Evolutionary conservation across 2,329 filamentous ascomycete genomes (phyloP), one percentile per base, ranked within the genome.

Genomic region (Stemphylium lycopersici): DNA sequence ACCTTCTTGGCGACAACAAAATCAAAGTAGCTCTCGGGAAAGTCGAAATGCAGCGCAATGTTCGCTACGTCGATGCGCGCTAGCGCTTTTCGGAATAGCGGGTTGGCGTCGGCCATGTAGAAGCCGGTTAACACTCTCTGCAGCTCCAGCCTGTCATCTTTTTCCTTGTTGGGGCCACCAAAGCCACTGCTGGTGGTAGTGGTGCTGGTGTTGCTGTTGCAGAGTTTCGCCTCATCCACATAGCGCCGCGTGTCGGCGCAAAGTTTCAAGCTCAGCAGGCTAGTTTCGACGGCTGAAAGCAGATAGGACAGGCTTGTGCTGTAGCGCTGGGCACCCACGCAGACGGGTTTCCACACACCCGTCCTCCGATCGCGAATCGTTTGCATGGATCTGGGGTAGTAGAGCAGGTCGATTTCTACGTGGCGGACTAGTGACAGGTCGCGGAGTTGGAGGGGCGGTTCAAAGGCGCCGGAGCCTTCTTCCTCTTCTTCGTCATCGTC

Each of bases 1-100:
- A 60, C 52, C 1, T 32, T 37, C 31, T 58, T 59, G 7, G 48
- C 45, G 0, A 71, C 48, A 1, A 37, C 37, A 10, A 62, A 61
- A 10, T 65, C 55, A 53, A 67, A 72, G 32, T 65, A 69, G 40
- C 63, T 67, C 45, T 74, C 69, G 1, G 62, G 57, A 45, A 73
- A 73, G 15, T 64, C 61, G 39, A 72, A 72, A n/a, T 55, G 43
- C 3, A 72, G 45, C 7, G 57, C 48, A 5, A 71, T 41, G 2
- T 48, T 46, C 4, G 49, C 38, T 4, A 57, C 40, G 10, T 57
- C 18, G 5, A 71, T 42, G 5, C 50, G 48, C 2, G 61, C 45
- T 3, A 72, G 43, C 1, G 66, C 57, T 15, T 54, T 47, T 12
- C 45, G 52, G 45, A 70, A 71, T 6, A 58, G 39, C 15, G 45